Evolutionary conservation across 345 rosid species (phyloP).

Genomic region (Moricandia arvensis): DNA sequence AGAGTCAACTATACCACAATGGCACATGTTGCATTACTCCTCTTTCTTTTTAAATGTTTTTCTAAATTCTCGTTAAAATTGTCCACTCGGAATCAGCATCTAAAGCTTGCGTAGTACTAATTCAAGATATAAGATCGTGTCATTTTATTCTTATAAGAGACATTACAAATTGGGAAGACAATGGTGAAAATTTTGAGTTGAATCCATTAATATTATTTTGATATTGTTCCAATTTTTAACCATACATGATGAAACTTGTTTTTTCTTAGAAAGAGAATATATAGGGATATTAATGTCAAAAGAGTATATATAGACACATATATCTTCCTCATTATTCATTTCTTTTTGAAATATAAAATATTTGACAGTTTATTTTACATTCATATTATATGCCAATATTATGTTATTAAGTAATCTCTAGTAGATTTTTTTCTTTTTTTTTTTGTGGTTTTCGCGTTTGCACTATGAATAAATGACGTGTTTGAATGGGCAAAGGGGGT

Average conservation of each 20-base stretch:
- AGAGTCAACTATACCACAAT: background rate
- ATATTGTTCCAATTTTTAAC: background rate
- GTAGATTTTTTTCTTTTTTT: background rate
- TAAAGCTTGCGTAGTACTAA: background rate
- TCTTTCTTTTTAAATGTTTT: background rate
- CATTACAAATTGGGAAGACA: background rate
- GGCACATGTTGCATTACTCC: background rate
- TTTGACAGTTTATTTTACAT: background rate
- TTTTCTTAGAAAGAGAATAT: background rate
- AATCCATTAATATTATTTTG: background rate
- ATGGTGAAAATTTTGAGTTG: background rate
- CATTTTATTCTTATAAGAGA: background rate
- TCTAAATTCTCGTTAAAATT: background rate
- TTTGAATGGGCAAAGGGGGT: background rate
- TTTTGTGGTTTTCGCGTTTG: background rate
- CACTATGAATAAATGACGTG: background rate
- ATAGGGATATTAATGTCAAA: background rate
- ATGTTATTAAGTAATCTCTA: background rate
- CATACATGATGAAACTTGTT: background rate
- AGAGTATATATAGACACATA: background rate
- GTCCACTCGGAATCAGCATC: background rate
- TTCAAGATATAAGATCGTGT: background rate
- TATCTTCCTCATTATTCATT: background rate
- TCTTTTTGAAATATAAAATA: background rate
- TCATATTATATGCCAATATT: background rate